Evolutionary conservation across 1,284 basidiomycete species (phyloP).

Genomic region (Termitomyces sp.): DNA sequence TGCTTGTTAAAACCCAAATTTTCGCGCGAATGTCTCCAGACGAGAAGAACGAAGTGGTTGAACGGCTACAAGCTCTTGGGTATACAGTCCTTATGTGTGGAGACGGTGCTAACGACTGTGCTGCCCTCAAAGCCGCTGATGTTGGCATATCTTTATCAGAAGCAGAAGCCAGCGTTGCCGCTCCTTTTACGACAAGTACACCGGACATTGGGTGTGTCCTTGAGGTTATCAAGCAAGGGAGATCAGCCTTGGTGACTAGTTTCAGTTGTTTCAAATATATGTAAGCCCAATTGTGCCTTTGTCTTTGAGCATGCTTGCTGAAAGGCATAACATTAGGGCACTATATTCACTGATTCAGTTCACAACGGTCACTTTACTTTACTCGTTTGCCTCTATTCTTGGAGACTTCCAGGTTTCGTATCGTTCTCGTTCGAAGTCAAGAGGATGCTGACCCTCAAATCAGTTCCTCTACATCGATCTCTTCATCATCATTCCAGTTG

Average conservation of each 20-base stretch:
- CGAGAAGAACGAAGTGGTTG: slow-evolving; percentile 98
- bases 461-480: slow-evolving; percentile 97
- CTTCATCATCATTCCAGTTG: slow-evolving; percentile 95
- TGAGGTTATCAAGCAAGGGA: slow-evolving; percentile 94
- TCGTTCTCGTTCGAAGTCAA: slow-evolving; percentile 2
- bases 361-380: slow-evolving; percentile 85
- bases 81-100: slow-evolving; percentile 99
- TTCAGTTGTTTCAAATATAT: slow-evolving; percentile 99
- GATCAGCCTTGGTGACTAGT: slow-evolving; percentile 93
- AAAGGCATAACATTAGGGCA: slow-evolving; percentile 53
- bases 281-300: slow-evolving; percentile 43
- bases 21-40: slow-evolving; percentile 99
- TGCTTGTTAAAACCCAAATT: slow-evolving; percentile 97
- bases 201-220: slow-evolving; percentile 96
- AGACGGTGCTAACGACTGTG: slow-evolving; percentile 98
- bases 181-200: slow-evolving; percentile 92
- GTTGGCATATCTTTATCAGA: slow-evolving; percentile 96
- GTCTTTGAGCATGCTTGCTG: neutral
- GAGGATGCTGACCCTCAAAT: slow-evolving; percentile 8
- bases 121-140: slow-evolving; percentile 97
- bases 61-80: slow-evolving; percentile 87
- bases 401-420: slow-evolving; percentile 86
- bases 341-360: slow-evolving; percentile 90
- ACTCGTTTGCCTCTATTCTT: slow-evolving; percentile 93
- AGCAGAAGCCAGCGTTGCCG: slow-evolving; percentile 98